Base-by-base conservation (phyloP, 805 yeast species). In the Wickerhamomyces mucosus region DNA sequence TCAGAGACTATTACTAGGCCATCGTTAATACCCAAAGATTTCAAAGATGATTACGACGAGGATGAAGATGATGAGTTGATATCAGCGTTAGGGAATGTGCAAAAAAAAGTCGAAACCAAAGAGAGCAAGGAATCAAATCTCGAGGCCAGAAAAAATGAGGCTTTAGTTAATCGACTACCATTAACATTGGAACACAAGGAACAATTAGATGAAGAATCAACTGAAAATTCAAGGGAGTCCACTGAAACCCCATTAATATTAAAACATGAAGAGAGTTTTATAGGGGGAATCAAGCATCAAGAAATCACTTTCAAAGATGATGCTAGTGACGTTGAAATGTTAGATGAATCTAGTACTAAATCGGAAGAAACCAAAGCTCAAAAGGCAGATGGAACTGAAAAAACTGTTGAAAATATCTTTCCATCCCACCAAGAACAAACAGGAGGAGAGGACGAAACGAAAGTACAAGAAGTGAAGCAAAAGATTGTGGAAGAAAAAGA, bases 21-120 rank as follows among this genome's bases (percentile, higher is more conserved):
- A 11, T 45, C 51, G 4, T 32, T 49, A 12, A 48, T 49, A 43
- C 52, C 54, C 35, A 39, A 39, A 24, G 41, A 47, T 26, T 49
- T 43, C 32, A 46, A 40, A 26, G 42, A 43, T 34, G 41, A 42
- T 9, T 36, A 41, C 11, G 33, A 39, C 15, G 45, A 48, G 15
- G 51, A 49, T 1, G 47, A 43, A 10, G 50, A 47, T 17, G 44
- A 37, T 9, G 39, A 38, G 3, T 19, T 41, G n/a, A 42, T 36
- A 15, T 26, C 15, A 19, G 29, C 32, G 11, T 21, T 33, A 13
- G 26, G 32, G 14, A 26, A 18, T 6, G 24, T 19, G 7, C 26
- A 21, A 15, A 15, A 24, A 3, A 9, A 21, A 7, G 18, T 16
- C 22, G 25, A 26, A 18, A 17, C 22, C 10, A 22, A 15, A 15